Evolutionary conservation across 768 basidiomycete species (phyloP).

Genomic region (Omphalotus guepiniiformis): DNA sequence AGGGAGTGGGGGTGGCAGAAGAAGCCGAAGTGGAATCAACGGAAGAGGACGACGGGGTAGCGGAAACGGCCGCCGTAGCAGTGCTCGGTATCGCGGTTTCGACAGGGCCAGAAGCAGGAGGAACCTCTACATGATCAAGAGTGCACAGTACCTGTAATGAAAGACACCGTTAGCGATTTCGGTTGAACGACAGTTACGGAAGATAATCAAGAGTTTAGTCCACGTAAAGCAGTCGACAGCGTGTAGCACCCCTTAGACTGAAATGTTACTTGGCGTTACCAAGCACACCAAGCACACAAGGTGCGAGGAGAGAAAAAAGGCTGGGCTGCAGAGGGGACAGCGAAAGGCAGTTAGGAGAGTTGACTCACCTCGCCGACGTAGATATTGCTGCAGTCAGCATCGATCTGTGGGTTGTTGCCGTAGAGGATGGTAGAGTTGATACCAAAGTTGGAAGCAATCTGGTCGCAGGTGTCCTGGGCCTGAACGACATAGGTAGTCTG

Average conservation of each 20-base stretch:
- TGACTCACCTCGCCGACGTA: conserved; percentile 68
- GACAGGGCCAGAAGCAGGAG: conserved; percentile 29
- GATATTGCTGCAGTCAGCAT: conserved; percentile 54
- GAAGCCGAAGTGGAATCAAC: conserved; percentile 12
- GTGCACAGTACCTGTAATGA: conserved; percentile 51
- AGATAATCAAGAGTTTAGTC: neutral
- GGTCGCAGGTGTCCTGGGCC: conserved; percentile 54
- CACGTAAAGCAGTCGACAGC: no score
- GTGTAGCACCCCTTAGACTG: no score
- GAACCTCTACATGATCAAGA: conserved; percentile 34
- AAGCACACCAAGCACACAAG: neutral
- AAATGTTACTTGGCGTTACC: neutral
- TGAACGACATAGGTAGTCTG: conserved; percentile 51
- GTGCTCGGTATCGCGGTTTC: conserved; percentile 26
- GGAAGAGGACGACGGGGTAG: conserved; percentile 19
- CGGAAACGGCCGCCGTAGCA: conserved; percentile 22
- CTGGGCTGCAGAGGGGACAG: neutral
- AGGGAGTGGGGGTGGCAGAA: conserved; percentile 13
- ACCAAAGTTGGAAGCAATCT: conserved; percentile 32
- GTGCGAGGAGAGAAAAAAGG: neutral
- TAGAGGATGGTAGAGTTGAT: conserved; percentile 53
- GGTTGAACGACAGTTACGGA: neutral
- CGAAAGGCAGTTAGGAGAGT: neutral
- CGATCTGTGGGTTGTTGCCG: conserved; percentile 73
- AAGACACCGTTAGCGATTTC: neutral